Base-by-base conservation (phyloP, 2,329 filamentous ascomycete species). In the Diaporthe sp. region DNA sequence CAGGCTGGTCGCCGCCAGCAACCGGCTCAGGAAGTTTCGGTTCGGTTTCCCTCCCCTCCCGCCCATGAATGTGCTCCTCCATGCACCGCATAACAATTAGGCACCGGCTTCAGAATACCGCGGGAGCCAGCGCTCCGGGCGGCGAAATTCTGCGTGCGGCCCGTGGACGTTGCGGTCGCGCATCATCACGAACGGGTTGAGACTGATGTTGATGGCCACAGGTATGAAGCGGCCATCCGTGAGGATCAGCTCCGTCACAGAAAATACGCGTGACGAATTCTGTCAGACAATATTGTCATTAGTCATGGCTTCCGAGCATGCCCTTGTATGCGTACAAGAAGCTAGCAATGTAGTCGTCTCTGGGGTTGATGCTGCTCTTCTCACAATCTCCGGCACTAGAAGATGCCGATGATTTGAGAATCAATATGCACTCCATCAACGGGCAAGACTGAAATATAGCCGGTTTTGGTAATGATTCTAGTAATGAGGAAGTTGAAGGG, bases 161-260 rank as follows among this genome's bases (percentile, higher is more conserved):
- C 71, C 61, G 39, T 58, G 59, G 8, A 72, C 71, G 35, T 13
- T 51, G 50, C 35, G 58, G 27, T 72, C 22, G 19, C 70, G 70
- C 47, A 53, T 72, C 44, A 61, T 66, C n/a, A 72, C 70, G 9
- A 58, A 59, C 19, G 70, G 70, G 19, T 66, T 72, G 58, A 72
- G 39, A 10, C 70, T 58, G 7, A 72, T 50, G 30, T 55, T 72
- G 3, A 61, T 55, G 30, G 58, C 70, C 22, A 58, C 58, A 19
- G 70, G 58, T 25, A 72, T 72, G 50, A 66, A 44, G 5, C 70
- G 58, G 42, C 58, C 58, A 53, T 65, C 70, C 6, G 70, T 47
- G 32, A 72, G 47, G 25, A 44, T 55, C 5, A 65, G 35, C 47
- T 58, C 70, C 13, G 32, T 35, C 27, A 5, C 32, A 35, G 32